phyloP scores from a whole-genome alignment of 352 stramenopile genomes.

The Globisporangium cederbergense region DNA sequence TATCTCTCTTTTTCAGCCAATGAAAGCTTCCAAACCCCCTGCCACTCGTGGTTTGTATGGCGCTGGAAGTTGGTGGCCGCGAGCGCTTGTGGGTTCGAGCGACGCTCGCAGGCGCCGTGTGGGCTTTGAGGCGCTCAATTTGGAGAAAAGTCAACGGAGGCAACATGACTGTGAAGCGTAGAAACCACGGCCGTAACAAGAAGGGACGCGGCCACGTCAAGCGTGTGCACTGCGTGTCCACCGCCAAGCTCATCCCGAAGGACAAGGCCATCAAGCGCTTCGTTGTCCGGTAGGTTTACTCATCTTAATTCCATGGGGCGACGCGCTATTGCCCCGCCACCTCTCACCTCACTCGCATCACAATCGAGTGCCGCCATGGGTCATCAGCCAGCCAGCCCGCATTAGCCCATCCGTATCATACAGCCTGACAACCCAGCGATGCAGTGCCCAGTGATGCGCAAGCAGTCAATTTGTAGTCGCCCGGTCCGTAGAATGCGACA shows the following conservation, averaged over 20 bases:
- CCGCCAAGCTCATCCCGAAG: slow-evolving; percentile 98
- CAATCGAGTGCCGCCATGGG: not conserved
- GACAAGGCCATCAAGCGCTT: slow-evolving; percentile 94
- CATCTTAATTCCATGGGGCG: too few relatives aligned
- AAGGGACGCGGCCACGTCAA: slow-evolving; percentile 98
- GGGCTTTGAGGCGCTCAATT: slow-evolving; percentile 43
- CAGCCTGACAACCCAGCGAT: too few relatives aligned
- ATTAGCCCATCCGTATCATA: not conserved
- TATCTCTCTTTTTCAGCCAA: slow-evolving; percentile 29
- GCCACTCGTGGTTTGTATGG: slow-evolving; percentile 34
- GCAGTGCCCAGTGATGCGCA: not conserved
- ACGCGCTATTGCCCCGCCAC: not conserved
- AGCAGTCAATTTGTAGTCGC: too few relatives aligned
- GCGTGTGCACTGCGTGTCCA: slow-evolving; percentile 97
- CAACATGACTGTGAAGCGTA: slow-evolving; percentile 99
- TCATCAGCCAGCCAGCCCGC: not conserved
- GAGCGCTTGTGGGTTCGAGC: slow-evolving; percentile 31
- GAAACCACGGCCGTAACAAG: slow-evolving; percentile 99
- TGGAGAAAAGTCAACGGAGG: slow-evolving; percentile 83
- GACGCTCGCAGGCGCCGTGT: slow-evolving; percentile 6
- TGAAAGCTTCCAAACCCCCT: not conserved
- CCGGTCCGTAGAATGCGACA: too few relatives aligned
- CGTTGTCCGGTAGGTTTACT: slow-evolving; percentile 71
- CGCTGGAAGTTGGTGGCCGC: slow-evolving; percentile 42
- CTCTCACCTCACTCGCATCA: not conserved